Evolutionary conservation across 495 filamentous ascomycete genomes (phyloP).

Genomic region (Lindgomyces ingoldianus): DNA sequence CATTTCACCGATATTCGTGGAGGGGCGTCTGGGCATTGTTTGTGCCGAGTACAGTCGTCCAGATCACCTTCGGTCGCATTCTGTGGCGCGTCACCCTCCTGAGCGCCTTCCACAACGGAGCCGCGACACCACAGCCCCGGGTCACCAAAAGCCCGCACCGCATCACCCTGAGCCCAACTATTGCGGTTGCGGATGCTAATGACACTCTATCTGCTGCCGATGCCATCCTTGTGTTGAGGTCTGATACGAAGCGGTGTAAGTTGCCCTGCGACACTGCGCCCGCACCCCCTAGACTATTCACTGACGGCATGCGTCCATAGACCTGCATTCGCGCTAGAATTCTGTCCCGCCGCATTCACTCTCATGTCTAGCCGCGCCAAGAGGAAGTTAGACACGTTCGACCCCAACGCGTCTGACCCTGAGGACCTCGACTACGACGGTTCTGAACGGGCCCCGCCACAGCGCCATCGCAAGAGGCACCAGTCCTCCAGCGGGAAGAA

Average conservation of each 20-base stretch:
- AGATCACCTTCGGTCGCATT: neutral
- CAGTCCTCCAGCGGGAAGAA: slow-evolving; percentile 33
- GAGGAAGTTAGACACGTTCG: slow-evolving; percentile 68
- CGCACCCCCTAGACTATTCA: neutral
- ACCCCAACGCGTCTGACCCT: slow-evolving; percentile 80
- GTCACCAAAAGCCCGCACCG: neutral
- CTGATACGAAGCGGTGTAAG: slow-evolving; percentile 10
- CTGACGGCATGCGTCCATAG: slow-evolving; percentile 15
- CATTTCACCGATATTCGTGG: neutral
- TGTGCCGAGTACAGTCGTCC: neutral
- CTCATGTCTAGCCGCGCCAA: slow-evolving; percentile 59
- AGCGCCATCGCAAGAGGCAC: slow-evolving; percentile 31
- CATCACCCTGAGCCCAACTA: slow-evolving; percentile 1
- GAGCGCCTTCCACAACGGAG: neutral
- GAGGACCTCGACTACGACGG: slow-evolving; percentile 77
- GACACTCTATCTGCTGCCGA: neutral
- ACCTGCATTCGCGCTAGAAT: slow-evolving; percentile 2
- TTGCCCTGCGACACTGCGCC: neutral
- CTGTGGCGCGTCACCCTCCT: slow-evolving; percentile 14
- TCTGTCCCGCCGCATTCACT: slow-evolving; percentile 16
- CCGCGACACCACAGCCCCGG: neutral
- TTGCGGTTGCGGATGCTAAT: slow-evolving; percentile 1
- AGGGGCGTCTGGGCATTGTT: neutral
- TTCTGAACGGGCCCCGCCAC: slow-evolving; percentile 16
- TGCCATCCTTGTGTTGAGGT: slow-evolving; percentile 7